Percentiles rank a stretch among this genome's conserved stretches.
Evolutionary conservation across 352 stramenopile species (phyloP).

Genomic region (Plasmopara viticola): DNA sequence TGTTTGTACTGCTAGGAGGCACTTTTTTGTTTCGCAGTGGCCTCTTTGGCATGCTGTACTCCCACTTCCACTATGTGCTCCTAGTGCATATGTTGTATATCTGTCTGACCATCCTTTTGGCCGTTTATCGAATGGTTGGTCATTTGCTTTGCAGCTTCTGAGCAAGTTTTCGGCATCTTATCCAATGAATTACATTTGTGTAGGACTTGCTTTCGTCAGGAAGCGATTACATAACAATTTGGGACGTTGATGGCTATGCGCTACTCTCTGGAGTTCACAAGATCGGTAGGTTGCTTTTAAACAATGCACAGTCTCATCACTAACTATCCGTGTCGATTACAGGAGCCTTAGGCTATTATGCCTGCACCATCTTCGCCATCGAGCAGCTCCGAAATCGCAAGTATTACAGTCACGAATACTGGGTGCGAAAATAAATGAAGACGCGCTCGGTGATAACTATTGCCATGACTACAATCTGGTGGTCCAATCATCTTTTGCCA

Average conservation of each 20-base stretch:
- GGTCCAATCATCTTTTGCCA: too few relatives aligned
- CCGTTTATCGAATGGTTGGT: conserved; percentile 31
- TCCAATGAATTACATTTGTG: not conserved
- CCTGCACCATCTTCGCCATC: conserved; percentile 38
- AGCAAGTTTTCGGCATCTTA: not conserved
- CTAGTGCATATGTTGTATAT: conserved; percentile 49
- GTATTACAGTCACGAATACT: conserved; percentile 54
- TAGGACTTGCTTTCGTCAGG: conserved; percentile 33
- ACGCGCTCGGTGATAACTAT: not conserved
- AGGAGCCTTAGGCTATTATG: conserved; percentile 52
- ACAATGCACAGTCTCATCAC: not conserved
- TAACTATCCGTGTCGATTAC: not conserved
- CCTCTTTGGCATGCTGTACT: conserved; percentile 52
- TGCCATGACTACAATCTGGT: not conserved
- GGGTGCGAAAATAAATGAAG: conserved; percentile 25
- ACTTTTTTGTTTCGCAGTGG: conserved; percentile 73
- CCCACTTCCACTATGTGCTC: conserved; percentile 43
- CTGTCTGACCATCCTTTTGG: conserved; percentile 37
- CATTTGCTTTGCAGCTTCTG: not conserved
- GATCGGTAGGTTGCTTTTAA: conserved; percentile 23
- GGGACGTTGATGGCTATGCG: conserved; percentile 37
- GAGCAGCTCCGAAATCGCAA: conserved; percentile 46
- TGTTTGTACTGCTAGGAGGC: conserved; percentile 47
- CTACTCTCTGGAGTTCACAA: conserved; percentile 50
- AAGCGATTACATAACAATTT: conserved; percentile 29